Evolutionary conservation across 306 rosid species (phyloP).

Genomic region (Sophora flavescens): DNA sequence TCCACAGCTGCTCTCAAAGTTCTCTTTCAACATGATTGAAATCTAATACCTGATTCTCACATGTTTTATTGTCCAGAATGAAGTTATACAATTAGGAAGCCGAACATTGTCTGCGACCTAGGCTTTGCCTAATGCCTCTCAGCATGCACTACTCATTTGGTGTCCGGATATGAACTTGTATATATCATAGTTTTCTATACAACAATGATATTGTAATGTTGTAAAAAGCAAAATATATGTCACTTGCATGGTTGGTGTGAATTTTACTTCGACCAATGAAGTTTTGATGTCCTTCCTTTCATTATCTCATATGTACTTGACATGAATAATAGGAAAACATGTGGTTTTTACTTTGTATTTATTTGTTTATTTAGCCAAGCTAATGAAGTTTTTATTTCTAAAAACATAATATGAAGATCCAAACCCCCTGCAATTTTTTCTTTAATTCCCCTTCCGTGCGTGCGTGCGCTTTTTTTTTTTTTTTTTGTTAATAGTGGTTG

Average conservation of each 20-base stretch:
- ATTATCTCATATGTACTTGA: background rate
- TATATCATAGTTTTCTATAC: constrained; percentile 40
- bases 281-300: background rate
- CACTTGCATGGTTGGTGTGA: constrained; percentile 29
- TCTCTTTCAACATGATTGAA: constrained; percentile 69
- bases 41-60: constrained; percentile 27
- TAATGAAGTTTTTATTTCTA: too few relatives aligned
- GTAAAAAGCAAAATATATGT: background rate
- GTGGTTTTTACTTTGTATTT: too few relatives aligned
- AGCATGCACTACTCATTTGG: background rate
- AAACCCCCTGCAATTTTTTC: too few relatives aligned
- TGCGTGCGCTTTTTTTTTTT: too few relatives aligned
- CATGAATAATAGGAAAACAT: too few relatives aligned
- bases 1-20: constrained; percentile 80
- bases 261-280: background rate
- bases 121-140: background rate
- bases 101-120: background rate
- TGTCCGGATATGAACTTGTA: constrained; percentile 25
- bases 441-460: too few relatives aligned
- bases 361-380: too few relatives aligned
- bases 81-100: background rate
- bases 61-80: background rate
- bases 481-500: too few relatives aligned
- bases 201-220: constrained; percentile 26
- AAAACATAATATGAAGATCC: too few relatives aligned